Base-by-base conservation (phyloP, 768 basidiomycete species). In the Serpula lacrymans region DNA sequence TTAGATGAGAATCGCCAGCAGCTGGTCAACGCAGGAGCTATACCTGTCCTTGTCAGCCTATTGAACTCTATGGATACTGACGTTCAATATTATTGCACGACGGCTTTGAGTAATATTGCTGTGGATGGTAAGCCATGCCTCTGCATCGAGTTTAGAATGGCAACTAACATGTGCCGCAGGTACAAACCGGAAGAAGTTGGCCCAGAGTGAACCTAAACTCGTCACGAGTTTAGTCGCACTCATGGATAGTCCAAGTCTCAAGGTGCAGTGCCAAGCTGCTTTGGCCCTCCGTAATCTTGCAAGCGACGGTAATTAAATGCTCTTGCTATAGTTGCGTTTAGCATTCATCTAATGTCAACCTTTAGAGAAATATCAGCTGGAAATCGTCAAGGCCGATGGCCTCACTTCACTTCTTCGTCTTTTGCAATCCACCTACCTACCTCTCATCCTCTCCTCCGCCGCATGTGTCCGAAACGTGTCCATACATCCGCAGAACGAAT, bases 51-150 rank as follows among this genome's bases (percentile, higher is more conserved):
- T 9, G 96, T 99, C 50, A 85, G 85, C 55, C 74, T 99, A 24
- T 72, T 99, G 47, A 96, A 94, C 59, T 93, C 90, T 5, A 82
- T 88, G 34, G 96, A 99, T 61, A 99, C 96, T n/a, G 96, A 99
- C 58, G 96, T 99, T 2, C 96, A 99, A 62, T 99, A 99, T 58
- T 99, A 99, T 61, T 99, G 96, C 65, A 99, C 96, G 5, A 99
- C 96, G 10, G 96, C 96, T 5, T 67, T 99, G 53, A 93, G 89
- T 60, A 99, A 99, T 57, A 99, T 99, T 50, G 96, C 96, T 24
- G 96, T 99, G 6, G 96, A 99, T 67, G 88, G 91, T 82, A 52
- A 46, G 62, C 27, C 31, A 33, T 33, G 6, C 20, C 6, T 33
- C 20, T 33, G 6, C 31, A 33, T 33, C 20, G n/a, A 33, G 9